phyloP scores from a whole-genome alignment of 352 stramenopile species.

The Phytophthora sansomeana region DNA sequence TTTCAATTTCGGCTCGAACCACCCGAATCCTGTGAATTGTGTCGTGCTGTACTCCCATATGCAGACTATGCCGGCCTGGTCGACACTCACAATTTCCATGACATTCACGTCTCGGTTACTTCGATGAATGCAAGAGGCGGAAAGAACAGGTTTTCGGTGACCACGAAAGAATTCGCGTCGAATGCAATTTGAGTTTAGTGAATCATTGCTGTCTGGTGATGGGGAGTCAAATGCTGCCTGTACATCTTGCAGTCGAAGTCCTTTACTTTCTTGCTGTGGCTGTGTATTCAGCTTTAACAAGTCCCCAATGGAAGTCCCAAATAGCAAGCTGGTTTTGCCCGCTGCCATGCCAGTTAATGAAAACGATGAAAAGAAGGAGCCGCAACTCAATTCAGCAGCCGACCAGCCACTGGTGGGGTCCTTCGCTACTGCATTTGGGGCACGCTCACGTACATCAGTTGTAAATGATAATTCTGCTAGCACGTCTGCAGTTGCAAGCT shows the following conservation, averaged over 20 bases:
- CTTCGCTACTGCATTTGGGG: constrained; percentile 23
- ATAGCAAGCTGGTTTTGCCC: constrained; percentile 30
- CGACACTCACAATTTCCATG: constrained; percentile 50
- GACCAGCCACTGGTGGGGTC: constrained; percentile 9
- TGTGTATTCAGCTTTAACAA: constrained; percentile 47
- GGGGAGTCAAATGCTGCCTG: constrained; percentile 47
- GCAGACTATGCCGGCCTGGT: constrained; percentile 41
- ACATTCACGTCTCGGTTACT: constrained; percentile 1
- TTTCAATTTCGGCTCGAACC: constrained; percentile 42
- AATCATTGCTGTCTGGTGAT: background rate
- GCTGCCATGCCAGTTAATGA: constrained; percentile 21
- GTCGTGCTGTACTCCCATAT: constrained; percentile 51
- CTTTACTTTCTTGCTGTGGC: background rate
- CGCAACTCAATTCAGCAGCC: constrained; percentile 27
- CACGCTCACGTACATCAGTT: constrained; percentile 29
- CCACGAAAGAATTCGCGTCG: constrained; percentile 54
- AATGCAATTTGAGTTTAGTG: constrained; percentile 16
- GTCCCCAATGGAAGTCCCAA: constrained; percentile 39
- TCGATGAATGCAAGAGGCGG: constrained; percentile 37
- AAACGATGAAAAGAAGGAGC: constrained; percentile 36
- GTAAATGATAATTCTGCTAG: constrained; percentile 32
- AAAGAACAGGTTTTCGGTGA: constrained; percentile 45
- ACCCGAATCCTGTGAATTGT: constrained; percentile 53
- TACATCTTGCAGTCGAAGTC: background rate
- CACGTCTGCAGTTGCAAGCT: constrained; percentile 28